Conservation (phyloP, 2,329 filamentous ascomycete species). For the Periconia sp. region DNA sequence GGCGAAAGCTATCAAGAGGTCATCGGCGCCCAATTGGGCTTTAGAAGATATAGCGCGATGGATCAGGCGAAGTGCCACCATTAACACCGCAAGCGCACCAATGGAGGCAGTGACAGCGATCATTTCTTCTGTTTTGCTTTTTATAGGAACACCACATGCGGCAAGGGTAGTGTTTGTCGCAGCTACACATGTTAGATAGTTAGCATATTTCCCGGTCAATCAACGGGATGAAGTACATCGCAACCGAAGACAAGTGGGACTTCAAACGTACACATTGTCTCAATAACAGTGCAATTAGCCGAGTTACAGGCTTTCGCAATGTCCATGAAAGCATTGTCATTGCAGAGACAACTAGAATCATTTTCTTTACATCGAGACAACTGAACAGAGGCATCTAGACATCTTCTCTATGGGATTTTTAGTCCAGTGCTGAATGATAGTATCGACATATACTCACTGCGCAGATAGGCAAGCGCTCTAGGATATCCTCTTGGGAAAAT, state of each 20-base stretch:
- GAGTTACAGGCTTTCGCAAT: conserved; percentile 25
- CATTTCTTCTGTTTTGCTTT: conserved; percentile 20
- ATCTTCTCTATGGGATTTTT: conserved; percentile 13
- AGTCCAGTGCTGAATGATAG: neutral
- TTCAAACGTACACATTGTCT: conserved; percentile 14
- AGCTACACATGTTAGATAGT: neutral
- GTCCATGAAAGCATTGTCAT: conserved; percentile 23
- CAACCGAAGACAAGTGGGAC: neutral
- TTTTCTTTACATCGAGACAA: conserved; percentile 21
- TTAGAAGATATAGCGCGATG: conserved; percentile 25
- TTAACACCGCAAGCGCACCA: conserved; percentile 24
- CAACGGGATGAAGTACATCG: neutral
- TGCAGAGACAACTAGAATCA: conserved; percentile 31
- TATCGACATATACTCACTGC: neutral
- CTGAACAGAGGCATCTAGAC: conserved; percentile 16
- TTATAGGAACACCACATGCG: conserved; percentile 27
- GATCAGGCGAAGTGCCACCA: conserved; percentile 28
- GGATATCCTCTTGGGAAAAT: neutral
- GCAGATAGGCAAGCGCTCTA: conserved; percentile 1
- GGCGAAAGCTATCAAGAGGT: conserved; percentile 30
- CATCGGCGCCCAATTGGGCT: conserved; percentile 31
- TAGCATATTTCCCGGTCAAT: neutral
- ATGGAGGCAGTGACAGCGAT: conserved; percentile 24
- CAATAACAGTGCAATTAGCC: conserved; percentile 31
- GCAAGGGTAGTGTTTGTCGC: conserved; percentile 27